Evolutionary conservation across 176 grass and related monocot species (phyloP).

Genomic region (Melocanna baccifera): DNA sequence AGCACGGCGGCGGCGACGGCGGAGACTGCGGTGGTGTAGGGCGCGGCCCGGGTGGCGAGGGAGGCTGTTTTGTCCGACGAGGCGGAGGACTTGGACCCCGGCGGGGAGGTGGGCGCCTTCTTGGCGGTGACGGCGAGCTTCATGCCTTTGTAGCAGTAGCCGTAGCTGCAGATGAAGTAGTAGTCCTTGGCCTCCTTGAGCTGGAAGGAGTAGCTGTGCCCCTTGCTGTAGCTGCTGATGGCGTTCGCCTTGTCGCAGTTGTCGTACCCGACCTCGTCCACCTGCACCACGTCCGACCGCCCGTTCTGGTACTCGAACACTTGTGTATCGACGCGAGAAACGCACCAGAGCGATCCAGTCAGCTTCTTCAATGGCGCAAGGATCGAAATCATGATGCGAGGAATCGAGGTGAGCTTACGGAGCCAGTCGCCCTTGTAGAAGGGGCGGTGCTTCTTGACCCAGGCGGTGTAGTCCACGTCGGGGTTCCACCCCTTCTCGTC

Average conservation of each 20-base stretch:
- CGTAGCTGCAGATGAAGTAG: slow-evolving; percentile 98
- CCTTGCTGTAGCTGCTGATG: slow-evolving; percentile 87
- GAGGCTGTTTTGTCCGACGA: neutral
- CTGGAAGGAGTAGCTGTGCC: slow-evolving; percentile 73
- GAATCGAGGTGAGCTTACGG: slow-evolving; percentile 13
- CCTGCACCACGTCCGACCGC: slow-evolving; percentile 74
- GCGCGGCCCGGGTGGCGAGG: neutral
- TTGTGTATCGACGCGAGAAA: no score
- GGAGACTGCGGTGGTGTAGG: neutral
- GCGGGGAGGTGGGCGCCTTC: slow-evolving; percentile 28
- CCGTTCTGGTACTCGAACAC: slow-evolving; percentile 91
- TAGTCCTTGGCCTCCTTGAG: slow-evolving; percentile 89
- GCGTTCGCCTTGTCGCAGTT: slow-evolving; percentile 78
- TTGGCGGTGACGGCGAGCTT: slow-evolving; percentile 72
- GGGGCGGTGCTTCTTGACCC: slow-evolving; percentile 92
- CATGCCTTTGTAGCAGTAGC: slow-evolving; percentile 95
- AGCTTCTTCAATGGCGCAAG: neutral
- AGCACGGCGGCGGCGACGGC: neutral
- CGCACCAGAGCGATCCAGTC: neutral
- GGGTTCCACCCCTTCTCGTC: slow-evolving; percentile 94
- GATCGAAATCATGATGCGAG: neutral
- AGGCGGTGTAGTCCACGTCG: slow-evolving; percentile 84
- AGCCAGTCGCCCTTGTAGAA: slow-evolving; percentile 99
- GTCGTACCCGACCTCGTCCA: slow-evolving; percentile 75
- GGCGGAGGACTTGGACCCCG: neutral